Evolutionary conservation across 805 yeast genomes (phyloP), one percentile per base, ranked within the genome.

Genomic region (Yamadazyma sp.): DNA sequence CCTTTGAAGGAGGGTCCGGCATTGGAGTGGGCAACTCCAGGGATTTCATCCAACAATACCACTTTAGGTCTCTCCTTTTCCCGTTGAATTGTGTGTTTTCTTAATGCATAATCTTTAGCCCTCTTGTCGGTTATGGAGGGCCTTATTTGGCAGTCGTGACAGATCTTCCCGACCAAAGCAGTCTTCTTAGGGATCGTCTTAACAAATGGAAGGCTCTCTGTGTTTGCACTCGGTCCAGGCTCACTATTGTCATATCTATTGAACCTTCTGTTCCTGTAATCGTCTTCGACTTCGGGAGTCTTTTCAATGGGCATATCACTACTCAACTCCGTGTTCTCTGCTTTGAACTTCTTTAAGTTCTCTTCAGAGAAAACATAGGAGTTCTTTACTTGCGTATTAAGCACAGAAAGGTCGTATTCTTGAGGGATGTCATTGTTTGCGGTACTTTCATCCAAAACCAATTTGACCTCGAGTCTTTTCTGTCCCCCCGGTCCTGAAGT

Each of bases 141-240:
- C 35, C 84, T 77, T 14, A 87, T 81, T 50, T 84, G 86, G 59
- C 97, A 90, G 57, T 93, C 99, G 57, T 93, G 97, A 40, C 82
- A 84, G 19, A 91, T 82, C 24, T 89, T 86, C 25, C 99, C 99
- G 9, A 79, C 75, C 23, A 93, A 62, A 2, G 89, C 76, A 0
- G 99, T 90, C 52, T 86, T 85, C 80, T 67, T 89, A 0, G 96
- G 95, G 39, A 88, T 86, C 1, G 95, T 85, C 59, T 82, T 84
- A 9, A 87, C 90, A 57, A 78, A 86, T 9, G 95, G 95, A n/a
- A 82, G 74, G 3, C 21, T 23, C 6, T 30, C 23, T n/a, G n/a
- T n/a, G 3, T 25, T 25, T 9, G 16, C 28, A 6, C 16, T 6
- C 7, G 28, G 16, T 12, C 16, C 4, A 37, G 59, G 42, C 28